Evolutionary conservation across 495 filamentous ascomycete genomes (phyloP).

Genomic region (Xylaria nigripes): DNA sequence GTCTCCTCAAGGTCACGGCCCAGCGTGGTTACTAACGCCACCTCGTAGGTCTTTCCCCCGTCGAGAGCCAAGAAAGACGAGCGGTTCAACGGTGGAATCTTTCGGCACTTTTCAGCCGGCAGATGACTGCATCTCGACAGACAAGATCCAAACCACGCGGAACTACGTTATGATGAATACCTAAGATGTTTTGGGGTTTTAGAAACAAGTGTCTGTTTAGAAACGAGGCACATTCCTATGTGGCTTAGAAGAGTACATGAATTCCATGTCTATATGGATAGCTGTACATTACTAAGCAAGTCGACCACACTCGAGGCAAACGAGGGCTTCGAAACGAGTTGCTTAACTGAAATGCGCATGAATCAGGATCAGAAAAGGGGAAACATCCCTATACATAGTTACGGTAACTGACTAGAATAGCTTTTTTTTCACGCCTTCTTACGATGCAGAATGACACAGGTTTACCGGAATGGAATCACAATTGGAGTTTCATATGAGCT

Average conservation of each 20-base stretch:
- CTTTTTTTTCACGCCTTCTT: too few species aligned
- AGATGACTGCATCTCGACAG: background rate
- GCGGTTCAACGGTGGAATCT: background rate
- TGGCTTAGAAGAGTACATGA: slow-evolving; percentile 7
- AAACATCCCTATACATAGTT: too few species aligned
- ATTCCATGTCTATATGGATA: slow-evolving; percentile 1
- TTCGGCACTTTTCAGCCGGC: background rate
- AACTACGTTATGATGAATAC: background rate
- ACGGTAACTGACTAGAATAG: too few species aligned
- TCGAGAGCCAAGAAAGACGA: slow-evolving; percentile 22
- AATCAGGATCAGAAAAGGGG: too few species aligned
- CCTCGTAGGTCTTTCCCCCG: slow-evolving; percentile 42
- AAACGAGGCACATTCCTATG: background rate
- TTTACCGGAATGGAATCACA: too few species aligned
- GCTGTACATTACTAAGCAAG: background rate
- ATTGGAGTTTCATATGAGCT: too few species aligned
- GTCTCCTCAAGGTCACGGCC: background rate
- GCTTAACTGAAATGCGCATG: too few species aligned
- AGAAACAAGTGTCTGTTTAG: slow-evolving; percentile 14
- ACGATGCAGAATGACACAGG: too few species aligned
- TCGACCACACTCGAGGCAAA: background rate
- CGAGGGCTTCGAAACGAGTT: background rate
- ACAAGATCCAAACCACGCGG: background rate
- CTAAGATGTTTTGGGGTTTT: background rate
- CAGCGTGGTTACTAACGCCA: background rate